A percentile compares a stretch with the other conserved stretches of the same genome.
phyloP scores from a whole-genome alignment of 257 asterid species.

The Solanum neorickii region DNA sequence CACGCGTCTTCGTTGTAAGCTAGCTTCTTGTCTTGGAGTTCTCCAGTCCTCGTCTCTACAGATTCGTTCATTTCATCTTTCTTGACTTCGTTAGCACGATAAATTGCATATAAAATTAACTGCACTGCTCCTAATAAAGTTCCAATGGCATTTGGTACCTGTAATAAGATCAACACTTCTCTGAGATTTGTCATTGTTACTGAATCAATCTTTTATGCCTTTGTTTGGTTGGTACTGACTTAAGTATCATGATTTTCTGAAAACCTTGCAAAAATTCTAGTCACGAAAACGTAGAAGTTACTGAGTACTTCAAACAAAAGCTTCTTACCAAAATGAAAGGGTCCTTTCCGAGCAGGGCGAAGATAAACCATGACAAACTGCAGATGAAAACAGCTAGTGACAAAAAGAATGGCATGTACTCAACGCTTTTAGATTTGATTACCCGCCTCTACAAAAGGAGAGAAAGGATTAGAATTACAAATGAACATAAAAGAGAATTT shows the following conservation, averaged over 20 bases:
- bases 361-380: slow-evolving; percentile 63
- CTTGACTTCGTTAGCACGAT: slow-evolving; percentile 22
- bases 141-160: slow-evolving; percentile 74
- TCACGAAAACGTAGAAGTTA: background rate
- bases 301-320: background rate
- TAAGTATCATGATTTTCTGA: background rate
- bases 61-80: slow-evolving; percentile 10
- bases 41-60: slow-evolving; percentile 25
- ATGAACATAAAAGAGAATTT: background rate
- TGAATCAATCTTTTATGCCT: background rate
- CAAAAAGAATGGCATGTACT: slow-evolving; percentile 66
- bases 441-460: slow-evolving; percentile 47
- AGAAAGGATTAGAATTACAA: background rate
- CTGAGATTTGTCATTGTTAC: background rate
- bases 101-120: slow-evolving; percentile 42
- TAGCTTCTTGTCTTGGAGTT: slow-evolving; percentile 2
- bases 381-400: slow-evolving; percentile 60
- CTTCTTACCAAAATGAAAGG: slow-evolving; percentile 52
- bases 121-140: slow-evolving; percentile 54
- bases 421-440: slow-evolving; percentile 70
- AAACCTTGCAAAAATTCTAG: background rate
- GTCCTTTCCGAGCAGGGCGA: slow-evolving; percentile 58
- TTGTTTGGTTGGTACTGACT: background rate
- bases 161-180: slow-evolving; percentile 5
- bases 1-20: background rate